phyloP scores from a whole-genome alignment of 192 early-diverging fungal genomes.

The Podila horticola region DNA sequence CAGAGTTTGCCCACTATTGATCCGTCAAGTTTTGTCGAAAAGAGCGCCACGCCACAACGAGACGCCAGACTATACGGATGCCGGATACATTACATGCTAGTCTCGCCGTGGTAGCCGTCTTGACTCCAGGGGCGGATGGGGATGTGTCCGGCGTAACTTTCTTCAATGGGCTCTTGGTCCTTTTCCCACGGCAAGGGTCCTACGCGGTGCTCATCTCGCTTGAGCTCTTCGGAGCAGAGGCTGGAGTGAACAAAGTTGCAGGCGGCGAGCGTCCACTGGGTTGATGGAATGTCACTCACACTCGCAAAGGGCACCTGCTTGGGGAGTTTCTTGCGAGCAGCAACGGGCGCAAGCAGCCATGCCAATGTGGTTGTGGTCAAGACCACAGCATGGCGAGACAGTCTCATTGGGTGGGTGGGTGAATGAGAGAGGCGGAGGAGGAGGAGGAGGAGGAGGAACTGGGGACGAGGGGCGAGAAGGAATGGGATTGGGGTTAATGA shows the following conservation, averaged over 20 bases:
- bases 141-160: slow-evolving; percentile 69
- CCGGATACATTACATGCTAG: slow-evolving; percentile 39
- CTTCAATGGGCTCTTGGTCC: slow-evolving; percentile 65
- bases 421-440: not conserved
- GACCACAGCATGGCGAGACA: too few relatives aligned
- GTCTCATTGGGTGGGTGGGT: not conserved
- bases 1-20: not conserved
- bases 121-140: slow-evolving; percentile 63
- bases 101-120: slow-evolving; percentile 44
- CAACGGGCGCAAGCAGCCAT: not conserved
- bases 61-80: not conserved
- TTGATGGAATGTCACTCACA: not conserved
- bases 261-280: not conserved
- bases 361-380: too few relatives aligned
- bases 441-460: not conserved
- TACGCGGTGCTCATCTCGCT: slow-evolving; percentile 39
- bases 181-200: slow-evolving; percentile 35
- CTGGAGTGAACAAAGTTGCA: not conserved
- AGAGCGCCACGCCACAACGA: not conserved
- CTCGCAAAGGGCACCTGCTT: not conserved
- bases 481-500: not conserved
- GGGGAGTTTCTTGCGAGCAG: not conserved
- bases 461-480: not conserved
- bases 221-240: not conserved
- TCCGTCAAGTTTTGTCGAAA: not conserved